These are phyloP conservation scores for Epichloe hybrida DNA, from an alignment of 2,329 filamentous ascomycete species.

Conservation along the genomic window DNA sequence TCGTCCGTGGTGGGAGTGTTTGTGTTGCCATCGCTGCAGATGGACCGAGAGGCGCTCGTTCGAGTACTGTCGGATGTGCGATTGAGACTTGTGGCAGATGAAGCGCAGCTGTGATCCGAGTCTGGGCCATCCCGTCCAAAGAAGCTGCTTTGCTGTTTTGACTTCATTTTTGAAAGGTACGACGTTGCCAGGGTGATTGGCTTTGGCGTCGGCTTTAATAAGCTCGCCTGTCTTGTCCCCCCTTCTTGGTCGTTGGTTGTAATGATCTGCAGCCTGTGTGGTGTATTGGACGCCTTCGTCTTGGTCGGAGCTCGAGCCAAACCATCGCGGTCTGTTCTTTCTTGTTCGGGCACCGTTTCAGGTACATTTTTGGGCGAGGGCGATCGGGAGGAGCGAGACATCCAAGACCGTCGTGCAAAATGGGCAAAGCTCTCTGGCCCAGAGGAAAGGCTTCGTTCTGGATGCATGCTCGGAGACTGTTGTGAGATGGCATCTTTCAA, in stretches of 20 bases:
- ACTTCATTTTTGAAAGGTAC: slow-evolving; percentile 37
- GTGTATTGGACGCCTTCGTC: slow-evolving; percentile 4
- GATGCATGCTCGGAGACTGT: slow-evolving; percentile 11
- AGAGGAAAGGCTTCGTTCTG: slow-evolving; percentile 24
- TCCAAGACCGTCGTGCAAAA: slow-evolving; percentile 6
- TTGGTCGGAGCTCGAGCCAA: not conserved
- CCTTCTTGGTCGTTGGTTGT: slow-evolving; percentile 12
- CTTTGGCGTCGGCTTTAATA: slow-evolving; percentile 23
- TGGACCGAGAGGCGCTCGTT: slow-evolving; percentile 24
- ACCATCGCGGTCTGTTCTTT: slow-evolving; percentile 9
- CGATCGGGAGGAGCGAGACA: slow-evolving; percentile 4
- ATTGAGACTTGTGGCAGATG: slow-evolving; percentile 32
- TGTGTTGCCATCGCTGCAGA: slow-evolving; percentile 24
- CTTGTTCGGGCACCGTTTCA: slow-evolving; percentile 13
- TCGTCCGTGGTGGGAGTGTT: slow-evolving; percentile 27
- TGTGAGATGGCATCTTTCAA: slow-evolving; percentile 2
- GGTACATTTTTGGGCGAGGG: slow-evolving; percentile 29
- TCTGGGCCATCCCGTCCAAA: slow-evolving; percentile 22
- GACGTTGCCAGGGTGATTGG: slow-evolving; percentile 30
- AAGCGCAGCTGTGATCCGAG: slow-evolving; percentile 31
- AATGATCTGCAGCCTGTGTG: slow-evolving; percentile 17
- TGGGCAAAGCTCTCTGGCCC: slow-evolving; percentile 33
- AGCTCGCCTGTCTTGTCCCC: slow-evolving; percentile 17
- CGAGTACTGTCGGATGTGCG: slow-evolving; percentile 25
- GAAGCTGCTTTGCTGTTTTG: slow-evolving; percentile 31